phyloP scores from a whole-genome alignment of 306 rosid species.

The Glycine tomentella region DNA sequence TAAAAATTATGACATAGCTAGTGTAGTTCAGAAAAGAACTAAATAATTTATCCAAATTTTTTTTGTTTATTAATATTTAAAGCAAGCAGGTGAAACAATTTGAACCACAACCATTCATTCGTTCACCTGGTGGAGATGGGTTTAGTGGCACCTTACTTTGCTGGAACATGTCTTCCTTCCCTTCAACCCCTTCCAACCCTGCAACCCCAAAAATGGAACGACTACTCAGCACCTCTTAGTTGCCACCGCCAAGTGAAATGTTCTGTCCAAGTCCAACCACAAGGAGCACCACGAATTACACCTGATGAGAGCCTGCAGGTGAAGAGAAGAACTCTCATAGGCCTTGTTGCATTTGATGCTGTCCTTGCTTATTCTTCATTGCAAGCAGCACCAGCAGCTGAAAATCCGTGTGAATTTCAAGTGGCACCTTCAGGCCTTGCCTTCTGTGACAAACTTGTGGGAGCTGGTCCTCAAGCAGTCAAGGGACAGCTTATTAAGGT shows the following conservation, averaged over 20 bases:
- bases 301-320: conserved; percentile 35
- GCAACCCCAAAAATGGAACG: not conserved
- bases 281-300: not conserved
- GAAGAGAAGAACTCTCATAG: conserved; percentile 63
- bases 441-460: conserved; percentile 80
- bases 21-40: no score
- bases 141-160: conserved; percentile 42
- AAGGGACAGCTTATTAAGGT: conserved; percentile 95
- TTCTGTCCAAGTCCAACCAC: conserved; percentile 5
- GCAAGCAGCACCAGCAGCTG: conserved; percentile 51
- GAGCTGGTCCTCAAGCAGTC: conserved; percentile 73
- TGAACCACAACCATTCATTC: conserved; percentile 37
- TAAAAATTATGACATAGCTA: no score
- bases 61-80: not conserved
- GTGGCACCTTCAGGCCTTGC: conserved; percentile 86
- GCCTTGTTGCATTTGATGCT: conserved; percentile 60
- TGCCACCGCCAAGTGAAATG: conserved; percentile 18
- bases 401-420: conserved; percentile 28
- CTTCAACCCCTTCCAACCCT: not conserved
- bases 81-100: not conserved
- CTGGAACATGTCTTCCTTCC: conserved; percentile 37
- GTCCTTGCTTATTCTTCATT: conserved; percentile 52
- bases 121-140: conserved; percentile 31
- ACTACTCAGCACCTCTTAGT: conserved; percentile 22
- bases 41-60: no score